phyloP scores from a whole-genome alignment of 2,329 filamentous ascomycete species.

The Colletotrichum shisoi region DNA sequence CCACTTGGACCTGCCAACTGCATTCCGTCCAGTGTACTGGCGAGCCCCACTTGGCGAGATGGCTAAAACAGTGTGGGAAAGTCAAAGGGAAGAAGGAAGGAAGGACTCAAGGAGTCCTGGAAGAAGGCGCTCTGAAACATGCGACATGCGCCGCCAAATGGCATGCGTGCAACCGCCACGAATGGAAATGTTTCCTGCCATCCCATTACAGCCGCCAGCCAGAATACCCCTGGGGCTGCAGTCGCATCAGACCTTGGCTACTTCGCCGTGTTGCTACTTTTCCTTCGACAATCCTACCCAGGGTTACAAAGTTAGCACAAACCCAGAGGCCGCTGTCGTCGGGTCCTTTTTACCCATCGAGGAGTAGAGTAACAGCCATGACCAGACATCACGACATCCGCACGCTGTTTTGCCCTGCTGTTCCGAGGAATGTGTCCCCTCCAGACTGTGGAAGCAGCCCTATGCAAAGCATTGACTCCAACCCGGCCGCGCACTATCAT shows the following conservation, averaged over 20 bases:
- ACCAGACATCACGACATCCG: conserved; percentile 1
- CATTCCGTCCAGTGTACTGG: conserved; percentile 4
- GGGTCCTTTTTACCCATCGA: background rate
- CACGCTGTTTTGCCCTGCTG: background rate
- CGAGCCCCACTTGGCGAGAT: background rate
- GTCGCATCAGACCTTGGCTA: conserved; percentile 2
- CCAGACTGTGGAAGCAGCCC: background rate
- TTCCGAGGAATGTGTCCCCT: background rate
- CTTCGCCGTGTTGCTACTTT: background rate
- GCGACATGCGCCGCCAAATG: conserved; percentile 38
- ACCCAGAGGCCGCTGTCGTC: background rate
- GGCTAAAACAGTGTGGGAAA: background rate
- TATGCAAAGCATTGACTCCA: background rate
- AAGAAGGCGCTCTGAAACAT: conserved; percentile 33
- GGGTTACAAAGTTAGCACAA: background rate
- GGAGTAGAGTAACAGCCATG: background rate
- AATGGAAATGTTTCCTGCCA: conserved; percentile 30
- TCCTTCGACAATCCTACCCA: background rate
- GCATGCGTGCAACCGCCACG: conserved; percentile 35
- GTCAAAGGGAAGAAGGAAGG: background rate
- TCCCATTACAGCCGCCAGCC: conserved; percentile 26
- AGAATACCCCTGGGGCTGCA: background rate
- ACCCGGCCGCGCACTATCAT: conserved; percentile 5
- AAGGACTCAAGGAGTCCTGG: background rate
- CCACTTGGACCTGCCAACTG: background rate